These are phyloP conservation scores for Prunus yedoensis DNA, from an alignment of 331 rosid species.

Conservation along the genomic window DNA sequence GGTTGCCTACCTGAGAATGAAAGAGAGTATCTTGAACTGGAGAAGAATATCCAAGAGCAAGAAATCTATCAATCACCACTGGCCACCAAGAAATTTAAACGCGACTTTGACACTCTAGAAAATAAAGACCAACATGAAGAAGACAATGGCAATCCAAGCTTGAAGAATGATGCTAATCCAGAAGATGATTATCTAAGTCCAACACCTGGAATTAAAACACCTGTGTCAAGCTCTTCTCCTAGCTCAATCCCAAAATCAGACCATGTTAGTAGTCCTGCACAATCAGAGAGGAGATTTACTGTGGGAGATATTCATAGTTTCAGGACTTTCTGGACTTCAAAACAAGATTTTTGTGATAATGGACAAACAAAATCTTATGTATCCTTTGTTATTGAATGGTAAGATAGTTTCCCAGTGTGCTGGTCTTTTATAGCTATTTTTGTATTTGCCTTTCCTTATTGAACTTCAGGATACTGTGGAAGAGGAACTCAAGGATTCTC, in stretches of 20 bases:
- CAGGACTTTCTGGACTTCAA: conserved; percentile 37
- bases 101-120: conserved; percentile 32
- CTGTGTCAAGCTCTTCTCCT: conserved; percentile 48
- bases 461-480: conserved; percentile 52
- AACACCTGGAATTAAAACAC: conserved; percentile 50
- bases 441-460: conserved; percentile 55
- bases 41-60: conserved; percentile 34
- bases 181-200: conserved; percentile 58
- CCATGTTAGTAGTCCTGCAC: conserved; percentile 36
- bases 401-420: conserved; percentile 15
- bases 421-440: conserved; percentile 19
- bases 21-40: conserved; percentile 30
- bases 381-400: conserved; percentile 48
- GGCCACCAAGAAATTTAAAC: conserved; percentile 17
- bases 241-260: conserved; percentile 47
- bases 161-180: conserved; percentile 35
- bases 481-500: conserved; percentile 36
- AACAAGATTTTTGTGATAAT: conserved; percentile 33
- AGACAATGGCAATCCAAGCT: conserved; percentile 1
- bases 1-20: conserved; percentile 38
- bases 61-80: conserved; percentile 38
- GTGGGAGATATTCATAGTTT: conserved; percentile 42
- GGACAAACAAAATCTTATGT: conserved; percentile 47
- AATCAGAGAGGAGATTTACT: conserved; percentile 36
- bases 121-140: conserved; percentile 38